Evolutionary conservation across 2,329 filamentous ascomycete genomes (phyloP).

Genomic region (Pleoardoris graminearum): DNA sequence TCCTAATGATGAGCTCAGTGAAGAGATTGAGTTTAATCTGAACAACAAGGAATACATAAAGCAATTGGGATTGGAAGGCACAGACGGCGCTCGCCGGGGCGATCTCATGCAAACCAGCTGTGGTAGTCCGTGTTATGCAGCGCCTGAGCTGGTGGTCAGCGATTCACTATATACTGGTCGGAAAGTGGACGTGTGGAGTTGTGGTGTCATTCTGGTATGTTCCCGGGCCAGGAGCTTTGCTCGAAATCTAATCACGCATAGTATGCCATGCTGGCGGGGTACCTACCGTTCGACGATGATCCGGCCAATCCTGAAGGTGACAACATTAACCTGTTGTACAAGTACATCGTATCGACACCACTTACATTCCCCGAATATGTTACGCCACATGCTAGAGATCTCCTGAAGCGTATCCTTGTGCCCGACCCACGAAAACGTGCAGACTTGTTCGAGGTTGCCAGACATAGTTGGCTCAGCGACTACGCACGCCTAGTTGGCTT

Average conservation of each 20-base stretch:
- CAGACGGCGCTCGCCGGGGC: slow-evolving; percentile 77
- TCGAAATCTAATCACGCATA: slow-evolving; percentile 44
- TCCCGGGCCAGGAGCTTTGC: slow-evolving; percentile 14
- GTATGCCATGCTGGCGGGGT: slow-evolving; percentile 99
- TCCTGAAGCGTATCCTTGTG: slow-evolving; percentile 89
- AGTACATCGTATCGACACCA: slow-evolving; percentile 97
- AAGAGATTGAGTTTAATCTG: slow-evolving; percentile 87
- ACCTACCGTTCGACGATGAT: slow-evolving; percentile 96
- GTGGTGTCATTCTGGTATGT: slow-evolving; percentile 94
- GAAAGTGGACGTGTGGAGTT: slow-evolving; percentile 99
- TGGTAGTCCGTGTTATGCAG: slow-evolving; percentile 96
- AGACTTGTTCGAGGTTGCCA: slow-evolving; percentile 93
- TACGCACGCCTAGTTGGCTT: slow-evolving; percentile 96
- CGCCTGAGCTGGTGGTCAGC: slow-evolving; percentile 94
- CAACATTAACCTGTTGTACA: slow-evolving; percentile 98
- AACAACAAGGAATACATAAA: slow-evolving; percentile 88
- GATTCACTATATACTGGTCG: slow-evolving; percentile 96
- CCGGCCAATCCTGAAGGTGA: slow-evolving; percentile 97
- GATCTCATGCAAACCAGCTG: slow-evolving; percentile 99
- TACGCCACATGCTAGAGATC: slow-evolving; percentile 90
- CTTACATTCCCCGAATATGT: slow-evolving; percentile 99
- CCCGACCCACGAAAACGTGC: slow-evolving; percentile 93
- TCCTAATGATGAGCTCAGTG: slow-evolving; percentile 79
- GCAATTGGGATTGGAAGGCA: slow-evolving; percentile 79
- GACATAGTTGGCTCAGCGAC: slow-evolving; percentile 97